Conservation (phyloP, 1,284 basidiomycete genomes). For the Erythrobasidium hasegawianum region DNA sequence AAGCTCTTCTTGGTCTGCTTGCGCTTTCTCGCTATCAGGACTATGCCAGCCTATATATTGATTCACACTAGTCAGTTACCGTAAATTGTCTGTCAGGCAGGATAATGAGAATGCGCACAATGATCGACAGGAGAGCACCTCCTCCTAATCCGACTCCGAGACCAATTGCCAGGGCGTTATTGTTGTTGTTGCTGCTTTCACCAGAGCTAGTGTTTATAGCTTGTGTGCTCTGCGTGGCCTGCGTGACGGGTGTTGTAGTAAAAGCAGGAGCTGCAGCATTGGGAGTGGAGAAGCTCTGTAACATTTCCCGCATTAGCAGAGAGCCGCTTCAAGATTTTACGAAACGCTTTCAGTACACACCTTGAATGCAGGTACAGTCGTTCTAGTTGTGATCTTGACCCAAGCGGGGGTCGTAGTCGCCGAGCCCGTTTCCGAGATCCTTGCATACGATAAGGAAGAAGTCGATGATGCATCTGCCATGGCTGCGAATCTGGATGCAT, state of each 20-base stretch:
- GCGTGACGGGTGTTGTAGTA: background rate
- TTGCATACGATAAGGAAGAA: background rate
- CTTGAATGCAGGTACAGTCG: background rate
- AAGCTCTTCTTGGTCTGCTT: constrained; percentile 8
- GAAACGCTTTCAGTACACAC: background rate
- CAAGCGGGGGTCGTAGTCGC: background rate
- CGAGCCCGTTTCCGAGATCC: background rate
- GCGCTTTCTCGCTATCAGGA: constrained; percentile 21
- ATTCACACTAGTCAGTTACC: no score
- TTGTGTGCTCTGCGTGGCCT: background rate
- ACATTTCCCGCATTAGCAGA: no score
- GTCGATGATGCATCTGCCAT: no score
- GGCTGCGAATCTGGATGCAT: no score
- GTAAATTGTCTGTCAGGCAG: no score
- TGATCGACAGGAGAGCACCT: background rate
- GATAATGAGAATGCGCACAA: no score
- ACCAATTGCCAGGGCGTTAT: constrained; percentile 13
- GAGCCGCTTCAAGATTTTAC: no score
- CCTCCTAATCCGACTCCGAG: constrained; percentile 21
- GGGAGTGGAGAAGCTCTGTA: constrained; percentile 2
- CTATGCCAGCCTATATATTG: background rate
- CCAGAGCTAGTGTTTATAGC: background rate
- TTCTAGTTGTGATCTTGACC: background rate
- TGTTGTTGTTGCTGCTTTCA: no score
- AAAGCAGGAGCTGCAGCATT: background rate